phyloP scores from a whole-genome alignment of 2,329 filamentous ascomycete genomes.

The Alternaria incomplexa region DNA sequence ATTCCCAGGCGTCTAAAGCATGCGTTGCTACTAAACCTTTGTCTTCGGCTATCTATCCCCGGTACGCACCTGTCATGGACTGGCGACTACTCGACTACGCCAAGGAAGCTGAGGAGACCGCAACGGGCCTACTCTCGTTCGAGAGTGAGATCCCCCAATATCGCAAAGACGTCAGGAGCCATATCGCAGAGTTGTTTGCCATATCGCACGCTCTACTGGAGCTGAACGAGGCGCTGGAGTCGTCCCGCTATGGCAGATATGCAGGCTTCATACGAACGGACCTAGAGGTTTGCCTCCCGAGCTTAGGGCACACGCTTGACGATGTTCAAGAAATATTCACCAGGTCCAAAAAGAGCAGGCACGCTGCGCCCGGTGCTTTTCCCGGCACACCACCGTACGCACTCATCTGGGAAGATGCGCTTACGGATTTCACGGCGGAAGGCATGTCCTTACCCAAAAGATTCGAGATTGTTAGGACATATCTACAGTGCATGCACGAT shows the following conservation, averaged over 20 bases:
- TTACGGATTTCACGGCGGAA: constrained; percentile 54
- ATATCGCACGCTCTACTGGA: constrained; percentile 59
- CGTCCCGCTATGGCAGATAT: constrained; percentile 47
- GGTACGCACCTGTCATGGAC: constrained; percentile 44
- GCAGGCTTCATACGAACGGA: constrained; percentile 53
- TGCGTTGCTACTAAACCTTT: constrained; percentile 20
- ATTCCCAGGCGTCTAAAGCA: constrained; percentile 21
- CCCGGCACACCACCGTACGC: constrained; percentile 52
- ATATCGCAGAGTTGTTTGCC: constrained; percentile 62
- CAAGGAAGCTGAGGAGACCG: constrained; percentile 60
- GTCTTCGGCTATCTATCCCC: constrained; percentile 26
- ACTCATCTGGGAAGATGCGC: constrained; percentile 59
- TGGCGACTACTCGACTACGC: constrained; percentile 49
- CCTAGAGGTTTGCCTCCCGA: constrained; percentile 56
- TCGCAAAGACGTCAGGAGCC: constrained; percentile 59
- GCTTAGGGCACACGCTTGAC: constrained; percentile 58
- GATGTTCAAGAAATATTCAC: constrained; percentile 54
- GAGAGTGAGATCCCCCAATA: constrained; percentile 58
- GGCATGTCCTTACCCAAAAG: constrained; percentile 55
- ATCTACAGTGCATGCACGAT: constrained; percentile 54
- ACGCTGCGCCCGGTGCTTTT: constrained; percentile 41
- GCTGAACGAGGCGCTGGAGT: constrained; percentile 54
- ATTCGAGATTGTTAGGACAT: constrained; percentile 58
- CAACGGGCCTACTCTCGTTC: constrained; percentile 58
- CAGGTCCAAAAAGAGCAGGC: constrained; percentile 39